phyloP scores from a whole-genome alignment of 306 rosid genomes.

The Potentilla sterilis region DNA sequence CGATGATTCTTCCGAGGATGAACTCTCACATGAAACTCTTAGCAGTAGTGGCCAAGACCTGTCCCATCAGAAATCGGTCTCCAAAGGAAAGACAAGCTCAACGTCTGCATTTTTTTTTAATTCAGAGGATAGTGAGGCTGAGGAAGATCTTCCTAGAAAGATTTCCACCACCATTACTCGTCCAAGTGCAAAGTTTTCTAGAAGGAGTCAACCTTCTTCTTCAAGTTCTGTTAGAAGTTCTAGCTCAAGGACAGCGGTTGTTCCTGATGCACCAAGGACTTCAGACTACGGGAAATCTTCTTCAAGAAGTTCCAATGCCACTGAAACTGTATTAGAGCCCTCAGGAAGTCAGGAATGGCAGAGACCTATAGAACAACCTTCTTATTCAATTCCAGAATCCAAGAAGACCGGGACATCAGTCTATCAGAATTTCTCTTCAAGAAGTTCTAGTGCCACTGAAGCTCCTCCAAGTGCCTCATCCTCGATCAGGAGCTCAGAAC shows the following conservation, averaged over 20 bases:
- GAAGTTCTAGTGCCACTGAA: conserved; percentile 37
- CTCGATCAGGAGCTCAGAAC: conserved; percentile 38
- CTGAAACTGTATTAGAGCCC: conserved; percentile 31
- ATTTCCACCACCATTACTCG: conserved; percentile 30
- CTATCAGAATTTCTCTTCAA: conserved; percentile 36
- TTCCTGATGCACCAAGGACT: conserved; percentile 27
- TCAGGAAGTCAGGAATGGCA: conserved; percentile 28
- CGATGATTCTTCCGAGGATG: conserved; percentile 28
- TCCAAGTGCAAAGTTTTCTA: conserved; percentile 49
- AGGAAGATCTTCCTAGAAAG: conserved; percentile 47
- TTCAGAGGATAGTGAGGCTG: conserved; percentile 48
- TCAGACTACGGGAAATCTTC: conserved; percentile 20
- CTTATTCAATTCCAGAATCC: conserved; percentile 7
- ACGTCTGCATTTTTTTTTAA: conserved; percentile 39
- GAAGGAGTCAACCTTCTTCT: conserved; percentile 53
- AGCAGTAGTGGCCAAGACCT: conserved; percentile 30
- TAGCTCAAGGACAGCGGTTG: conserved; percentile 25
- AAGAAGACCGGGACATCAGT: conserved; percentile 5
- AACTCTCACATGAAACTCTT: conserved; percentile 26
- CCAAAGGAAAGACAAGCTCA: conserved; percentile 40
- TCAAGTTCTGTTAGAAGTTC: conserved; percentile 34
- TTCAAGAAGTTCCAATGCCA: conserved; percentile 42
- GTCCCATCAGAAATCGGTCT: conserved; percentile 29
- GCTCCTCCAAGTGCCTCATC: conserved; percentile 28
- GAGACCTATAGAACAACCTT: conserved; percentile 10